Base-by-base conservation (phyloP, 305 asterid genomes). In the Fraxinus greggii region DNA sequence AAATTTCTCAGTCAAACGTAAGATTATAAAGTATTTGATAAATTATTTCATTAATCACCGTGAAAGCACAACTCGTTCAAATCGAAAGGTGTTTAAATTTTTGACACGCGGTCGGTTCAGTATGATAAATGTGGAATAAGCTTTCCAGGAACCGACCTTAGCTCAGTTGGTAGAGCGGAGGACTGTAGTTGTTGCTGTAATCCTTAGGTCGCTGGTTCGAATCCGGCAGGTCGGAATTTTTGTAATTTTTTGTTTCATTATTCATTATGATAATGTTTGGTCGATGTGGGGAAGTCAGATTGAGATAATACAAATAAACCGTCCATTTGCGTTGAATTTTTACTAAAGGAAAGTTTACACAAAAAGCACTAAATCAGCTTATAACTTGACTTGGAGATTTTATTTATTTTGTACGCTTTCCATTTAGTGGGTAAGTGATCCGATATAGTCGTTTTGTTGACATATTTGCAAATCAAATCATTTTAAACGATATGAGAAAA, bases 91-190 rank as follows among this genome's bases (percentile, higher is more conserved):
- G 0, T 23, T 51, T 23, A 4, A 17, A 4, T 45, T 45, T 3
- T 13, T 15, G 19, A 45, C 19, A 45, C 56, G 6, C n/a, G n/a
- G n/a, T n/a, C n/a, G n/a, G n/a, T n/a, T n/a, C n/a, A n/a, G n/a
- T n/a, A n/a, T n/a, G n/a, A n/a, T n/a, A n/a, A n/a, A n/a, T n/a
- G n/a, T n/a, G n/a, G n/a, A n/a, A n/a, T n/a, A n/a, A n/a, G n/a
- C n/a, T n/a, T n/a, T n/a, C n/a, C n/a, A n/a, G n/a, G n/a, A 12
- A 0, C 97, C 98, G 98, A 94, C 97, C 97, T 93, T 92, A 94
- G 98, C 99, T 96, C 99, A 93, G 98, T 96, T 94, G 97, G 98
- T 84, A 94, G 97, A 94, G 98, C 98, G 98, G 99, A 92, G 92
- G 98, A 96, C 97, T 96, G 97, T 92, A 96, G 98, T 90, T 0